Conservation (phyloP, 139 green algal species). For the Picocystis salinarum region DNA sequence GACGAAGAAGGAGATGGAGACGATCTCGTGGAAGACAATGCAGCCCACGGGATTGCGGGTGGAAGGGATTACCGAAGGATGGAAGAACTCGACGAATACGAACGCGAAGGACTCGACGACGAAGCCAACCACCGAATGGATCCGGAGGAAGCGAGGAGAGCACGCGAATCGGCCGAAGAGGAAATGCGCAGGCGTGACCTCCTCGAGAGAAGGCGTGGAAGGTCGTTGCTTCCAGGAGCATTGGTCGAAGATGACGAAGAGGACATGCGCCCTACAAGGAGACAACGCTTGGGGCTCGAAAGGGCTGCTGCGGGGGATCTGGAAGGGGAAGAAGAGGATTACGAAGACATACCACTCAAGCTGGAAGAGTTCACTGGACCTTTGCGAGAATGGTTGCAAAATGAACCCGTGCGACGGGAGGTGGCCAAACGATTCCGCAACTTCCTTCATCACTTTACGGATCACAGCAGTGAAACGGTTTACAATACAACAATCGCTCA, state of each 20-base stretch:
- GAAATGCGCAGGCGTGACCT: slow-evolving; percentile 36
- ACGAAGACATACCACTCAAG: slow-evolving; percentile 13
- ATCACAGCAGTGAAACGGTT: slow-evolving; percentile 26
- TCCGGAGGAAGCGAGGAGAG: slow-evolving; percentile 26
- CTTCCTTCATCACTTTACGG: slow-evolving; percentile 40
- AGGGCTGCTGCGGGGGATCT: slow-evolving; percentile 17
- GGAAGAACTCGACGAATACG: slow-evolving; percentile 69
- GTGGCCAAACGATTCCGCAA: slow-evolving; percentile 33
- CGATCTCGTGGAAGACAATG: not conserved
- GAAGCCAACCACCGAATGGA: slow-evolving; percentile 33
- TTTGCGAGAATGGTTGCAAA: slow-evolving; percentile 36
- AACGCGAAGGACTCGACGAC: slow-evolving; percentile 59
- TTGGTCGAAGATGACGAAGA: slow-evolving; percentile 24
- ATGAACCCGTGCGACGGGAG: slow-evolving; percentile 32
- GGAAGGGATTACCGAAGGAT: slow-evolving; percentile 79
- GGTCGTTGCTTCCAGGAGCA: slow-evolving; percentile 1
- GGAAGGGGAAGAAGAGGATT: slow-evolving; percentile 21
- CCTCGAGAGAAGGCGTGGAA: slow-evolving; percentile 14
- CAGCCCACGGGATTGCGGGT: not conserved
- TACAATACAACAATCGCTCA: slow-evolving; percentile 35
- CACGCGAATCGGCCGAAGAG: slow-evolving; percentile 45
- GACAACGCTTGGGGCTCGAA: slow-evolving; percentile 21
- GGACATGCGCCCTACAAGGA: slow-evolving; percentile 14
- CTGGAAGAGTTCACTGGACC: slow-evolving; percentile 35
- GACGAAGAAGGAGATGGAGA: no score